These are phyloP conservation scores for Coemansia sp. DNA, from an alignment of 192 early-diverging fungal genomes.

Conservation along the genomic window DNA sequence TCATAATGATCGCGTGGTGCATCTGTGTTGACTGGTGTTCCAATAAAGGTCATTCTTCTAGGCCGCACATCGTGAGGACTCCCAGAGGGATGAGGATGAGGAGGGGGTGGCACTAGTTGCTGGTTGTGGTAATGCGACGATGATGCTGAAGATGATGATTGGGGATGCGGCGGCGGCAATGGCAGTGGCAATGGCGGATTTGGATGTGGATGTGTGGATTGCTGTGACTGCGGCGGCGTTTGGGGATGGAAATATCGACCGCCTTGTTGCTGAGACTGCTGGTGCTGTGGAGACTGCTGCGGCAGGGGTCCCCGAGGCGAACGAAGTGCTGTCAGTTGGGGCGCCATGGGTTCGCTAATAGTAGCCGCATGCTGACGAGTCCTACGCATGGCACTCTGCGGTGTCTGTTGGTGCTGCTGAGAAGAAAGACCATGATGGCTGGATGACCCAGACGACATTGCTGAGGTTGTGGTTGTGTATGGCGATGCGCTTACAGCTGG, in stretches of 20 bases:
- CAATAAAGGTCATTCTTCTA: constrained; percentile 43
- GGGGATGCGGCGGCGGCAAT: constrained; percentile 9
- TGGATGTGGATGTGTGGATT: not conserved
- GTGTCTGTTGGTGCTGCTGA: constrained; percentile 2
- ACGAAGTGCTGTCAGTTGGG: constrained; percentile 19
- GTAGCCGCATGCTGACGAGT: constrained; percentile 50
- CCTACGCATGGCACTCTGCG: constrained; percentile 23
- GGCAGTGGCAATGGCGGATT: constrained; percentile 2
- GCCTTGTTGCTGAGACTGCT: constrained; percentile 30
- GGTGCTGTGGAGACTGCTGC: constrained; percentile 21
- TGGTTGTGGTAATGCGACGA: constrained; percentile 14
- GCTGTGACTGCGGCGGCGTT: constrained; percentile 14
- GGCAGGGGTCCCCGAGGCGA: constrained; percentile 3
- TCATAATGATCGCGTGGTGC: constrained; percentile 48
- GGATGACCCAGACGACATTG: not conserved
- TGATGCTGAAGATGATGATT: not conserved
- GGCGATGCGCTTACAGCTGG: constrained; percentile 17
- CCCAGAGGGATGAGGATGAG: not conserved
- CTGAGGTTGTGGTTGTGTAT: constrained; percentile 3
- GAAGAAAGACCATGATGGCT: not conserved
- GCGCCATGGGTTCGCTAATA: constrained; percentile 46
- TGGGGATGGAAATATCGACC: too few relatives aligned
- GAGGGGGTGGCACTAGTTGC: not conserved
- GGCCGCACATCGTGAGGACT: constrained; percentile 28
- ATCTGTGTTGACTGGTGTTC: constrained; percentile 21